Evolutionary conservation across 176 grass and related monocot species (phyloP).

Genomic region (Bolboschoenus planiculmis): DNA sequence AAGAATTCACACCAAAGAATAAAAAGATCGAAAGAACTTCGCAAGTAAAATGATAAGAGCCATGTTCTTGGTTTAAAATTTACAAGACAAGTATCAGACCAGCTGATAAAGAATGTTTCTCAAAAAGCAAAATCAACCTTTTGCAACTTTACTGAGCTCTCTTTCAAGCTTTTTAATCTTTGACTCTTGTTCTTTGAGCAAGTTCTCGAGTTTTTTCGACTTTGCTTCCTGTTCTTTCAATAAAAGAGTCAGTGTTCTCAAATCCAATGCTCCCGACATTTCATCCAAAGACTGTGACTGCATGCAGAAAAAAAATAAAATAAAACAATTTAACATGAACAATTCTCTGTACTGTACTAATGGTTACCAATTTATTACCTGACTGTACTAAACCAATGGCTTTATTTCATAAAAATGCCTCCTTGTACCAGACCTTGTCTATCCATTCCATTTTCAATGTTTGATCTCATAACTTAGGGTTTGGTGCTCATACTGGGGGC

Average conservation of each 20-base stretch:
- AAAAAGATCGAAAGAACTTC: neutral
- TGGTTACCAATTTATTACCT: neutral
- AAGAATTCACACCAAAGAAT: neutral
- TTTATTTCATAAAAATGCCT: neutral
- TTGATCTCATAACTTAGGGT: neutral
- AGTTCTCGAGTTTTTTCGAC: constrained; percentile 50
- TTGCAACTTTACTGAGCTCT: constrained; percentile 26
- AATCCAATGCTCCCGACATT: constrained; percentile 66
- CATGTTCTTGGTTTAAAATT: neutral
- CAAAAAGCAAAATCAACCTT: constrained; percentile 13
- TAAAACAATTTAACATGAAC: neutral
- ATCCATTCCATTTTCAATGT: neutral
- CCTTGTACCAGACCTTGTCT: too few relatives aligned
- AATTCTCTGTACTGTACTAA: neutral
- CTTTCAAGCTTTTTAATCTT: constrained; percentile 71
- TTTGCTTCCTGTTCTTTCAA: constrained; percentile 83
- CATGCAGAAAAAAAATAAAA: constrained; percentile 31
- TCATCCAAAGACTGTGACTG: constrained; percentile 61
- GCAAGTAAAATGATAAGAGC: neutral
- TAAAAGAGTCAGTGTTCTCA: constrained; percentile 38
- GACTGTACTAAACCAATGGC: neutral
- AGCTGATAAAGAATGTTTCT: constrained; percentile 4
- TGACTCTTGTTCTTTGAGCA: constrained; percentile 50
- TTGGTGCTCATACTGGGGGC: neutral
- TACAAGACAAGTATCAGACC: neutral